A percentile compares a stretch with the other conserved stretches of the same genome.
phyloP scores from a whole-genome alignment of 345 rosid genomes.

The Euphorbia lathyris region DNA sequence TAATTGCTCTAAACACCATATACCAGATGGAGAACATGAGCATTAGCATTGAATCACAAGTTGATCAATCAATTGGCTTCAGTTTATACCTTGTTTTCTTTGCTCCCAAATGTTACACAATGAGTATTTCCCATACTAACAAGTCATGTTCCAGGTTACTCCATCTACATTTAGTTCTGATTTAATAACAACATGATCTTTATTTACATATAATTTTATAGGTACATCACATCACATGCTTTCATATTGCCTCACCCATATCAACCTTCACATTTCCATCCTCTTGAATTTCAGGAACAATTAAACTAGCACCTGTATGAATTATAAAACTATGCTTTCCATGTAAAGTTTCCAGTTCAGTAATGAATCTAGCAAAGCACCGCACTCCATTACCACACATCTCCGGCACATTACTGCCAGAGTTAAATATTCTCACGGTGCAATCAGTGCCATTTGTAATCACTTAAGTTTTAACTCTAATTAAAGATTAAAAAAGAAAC shows the following conservation, averaged over 20 bases:
- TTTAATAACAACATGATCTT: conserved; percentile 55
- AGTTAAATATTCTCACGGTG: conserved; percentile 85
- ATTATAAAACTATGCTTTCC: conserved; percentile 74
- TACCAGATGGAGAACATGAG: neutral
- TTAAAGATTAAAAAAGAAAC: no score
- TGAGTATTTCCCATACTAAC: conserved; percentile 99
- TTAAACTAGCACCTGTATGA: conserved; percentile 92
- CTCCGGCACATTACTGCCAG: conserved; percentile 96
- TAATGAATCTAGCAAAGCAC: conserved; percentile 85
- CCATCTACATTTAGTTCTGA: conserved; percentile 72
- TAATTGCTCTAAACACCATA: neutral
- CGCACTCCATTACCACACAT: conserved; percentile 99
- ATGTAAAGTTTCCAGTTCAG: conserved; percentile 69
- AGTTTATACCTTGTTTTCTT: conserved; percentile 55
- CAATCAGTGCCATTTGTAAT: conserved; percentile 82
- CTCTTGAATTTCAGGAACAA: conserved; percentile 83
- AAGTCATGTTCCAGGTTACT: conserved; percentile 81
- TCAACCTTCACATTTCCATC: conserved; percentile 94
- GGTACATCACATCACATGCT: conserved; percentile 84
- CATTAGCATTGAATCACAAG: neutral
- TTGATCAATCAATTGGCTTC: conserved; percentile 14
- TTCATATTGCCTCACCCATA: conserved; percentile 84
- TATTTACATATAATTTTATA: conserved; percentile 58
- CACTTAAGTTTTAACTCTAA: no score
- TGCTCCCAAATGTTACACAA: conserved; percentile 71